Conservation (phyloP, 2,329 filamentous ascomycete genomes). For the Curvularia eragrostidis region DNA sequence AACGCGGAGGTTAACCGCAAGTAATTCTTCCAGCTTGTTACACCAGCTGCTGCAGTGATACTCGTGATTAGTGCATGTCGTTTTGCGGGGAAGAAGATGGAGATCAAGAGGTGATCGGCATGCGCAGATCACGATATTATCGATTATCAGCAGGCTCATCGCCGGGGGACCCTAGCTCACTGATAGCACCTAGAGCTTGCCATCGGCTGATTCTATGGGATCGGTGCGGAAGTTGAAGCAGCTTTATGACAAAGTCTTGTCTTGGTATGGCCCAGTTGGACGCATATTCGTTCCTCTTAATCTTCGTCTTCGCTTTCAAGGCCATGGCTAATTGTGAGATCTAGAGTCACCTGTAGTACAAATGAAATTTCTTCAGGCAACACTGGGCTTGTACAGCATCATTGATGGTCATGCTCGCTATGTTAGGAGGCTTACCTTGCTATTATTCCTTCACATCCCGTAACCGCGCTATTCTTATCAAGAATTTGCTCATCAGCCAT, state of each 20-base stretch:
- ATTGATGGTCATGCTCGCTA: no score
- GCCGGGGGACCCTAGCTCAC: neutral
- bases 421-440: no score
- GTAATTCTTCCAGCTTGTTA: neutral
- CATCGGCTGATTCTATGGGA: neutral
- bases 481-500: no score
- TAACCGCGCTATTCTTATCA: no score
- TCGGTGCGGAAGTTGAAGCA: neutral
- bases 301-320: no score
- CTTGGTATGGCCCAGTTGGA: neutral
- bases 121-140: neutral
- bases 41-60: constrained; percentile 6
- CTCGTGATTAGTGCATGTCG: neutral
- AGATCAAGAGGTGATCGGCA: neutral
- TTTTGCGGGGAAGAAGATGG: neutral
- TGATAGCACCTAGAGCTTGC: neutral
- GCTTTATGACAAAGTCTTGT: neutral
- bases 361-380: no score
- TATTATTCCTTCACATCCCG: no score
- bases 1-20: constrained; percentile 9
- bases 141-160: neutral
- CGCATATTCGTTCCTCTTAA: neutral
- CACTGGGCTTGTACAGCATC: no score
- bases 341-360: no score
- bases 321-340: no score